Evolutionary conservation across 768 basidiomycete species (phyloP).

Genomic region (Harrya chromipes): DNA sequence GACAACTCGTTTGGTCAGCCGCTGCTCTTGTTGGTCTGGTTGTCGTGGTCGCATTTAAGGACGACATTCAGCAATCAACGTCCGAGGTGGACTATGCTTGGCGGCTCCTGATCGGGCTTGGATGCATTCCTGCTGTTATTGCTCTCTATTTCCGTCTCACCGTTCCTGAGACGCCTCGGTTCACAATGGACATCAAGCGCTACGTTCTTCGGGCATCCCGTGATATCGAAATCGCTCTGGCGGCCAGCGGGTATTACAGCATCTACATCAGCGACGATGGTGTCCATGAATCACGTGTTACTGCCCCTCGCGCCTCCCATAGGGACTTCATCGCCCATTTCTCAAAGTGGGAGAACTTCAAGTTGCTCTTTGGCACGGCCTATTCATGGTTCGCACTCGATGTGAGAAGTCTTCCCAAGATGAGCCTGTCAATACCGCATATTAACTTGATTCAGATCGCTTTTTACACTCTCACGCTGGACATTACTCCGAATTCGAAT

Average conservation of each 20-base stretch:
- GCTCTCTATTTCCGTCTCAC: constrained; percentile 91
- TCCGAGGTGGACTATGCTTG: constrained; percentile 67
- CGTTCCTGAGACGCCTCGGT: constrained; percentile 86
- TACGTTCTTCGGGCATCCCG: constrained; percentile 67
- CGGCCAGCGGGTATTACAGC: constrained; percentile 36
- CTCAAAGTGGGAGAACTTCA: constrained; percentile 67
- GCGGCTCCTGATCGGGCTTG: constrained; percentile 84
- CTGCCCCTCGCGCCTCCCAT: constrained; percentile 63
- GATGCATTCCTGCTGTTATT: constrained; percentile 70
- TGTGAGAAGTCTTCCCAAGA: constrained; percentile 45
- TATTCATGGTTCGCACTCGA: constrained; percentile 89
- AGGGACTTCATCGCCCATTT: constrained; percentile 63
- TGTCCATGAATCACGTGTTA: constrained; percentile 48
- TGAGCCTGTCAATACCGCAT: background rate
- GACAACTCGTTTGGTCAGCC: constrained; percentile 32
- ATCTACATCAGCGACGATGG: constrained; percentile 47
- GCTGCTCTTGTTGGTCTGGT: constrained; percentile 65
- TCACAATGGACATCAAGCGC: constrained; percentile 30
- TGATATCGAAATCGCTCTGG: constrained; percentile 59
- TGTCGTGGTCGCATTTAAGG: constrained; percentile 57
- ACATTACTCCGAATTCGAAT: no score
- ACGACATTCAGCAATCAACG: constrained; percentile 37
- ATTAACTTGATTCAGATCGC: no score
- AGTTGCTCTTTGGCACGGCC: constrained; percentile 68
- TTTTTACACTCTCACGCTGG: no score